Evolutionary conservation across 2,329 filamentous ascomycete genomes (phyloP), one percentile per base, ranked within the genome.

Genomic region (Helicocarpus griseus): DNA sequence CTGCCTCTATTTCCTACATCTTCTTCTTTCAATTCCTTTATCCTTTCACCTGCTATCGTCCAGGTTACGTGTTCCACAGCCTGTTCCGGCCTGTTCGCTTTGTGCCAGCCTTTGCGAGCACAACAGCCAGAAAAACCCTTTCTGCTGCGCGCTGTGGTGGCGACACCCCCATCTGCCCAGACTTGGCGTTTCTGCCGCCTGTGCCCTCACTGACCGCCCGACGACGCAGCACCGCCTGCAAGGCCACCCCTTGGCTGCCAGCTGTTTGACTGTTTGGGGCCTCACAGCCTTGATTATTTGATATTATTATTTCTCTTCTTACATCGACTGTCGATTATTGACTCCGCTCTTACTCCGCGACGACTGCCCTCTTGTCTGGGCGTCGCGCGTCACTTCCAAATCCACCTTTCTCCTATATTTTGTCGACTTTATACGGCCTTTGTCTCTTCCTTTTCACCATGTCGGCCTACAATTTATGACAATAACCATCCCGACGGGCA

Each of bases 381-480:
- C 24, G 19, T 24, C 21, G 44, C 29, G 28, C 44, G 6, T 33
- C 29, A 14, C 14, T 14, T 17, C 22, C 29, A n/a, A n/a, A n/a
- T 5, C 8, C 11, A 33, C 44, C 6, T 26, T 8, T 24, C 31
- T 7, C 29, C 28, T 24, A 47, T 14, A 8, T 26, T 19, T 22
- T 39, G 48, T 48, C 31, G 28, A 47, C 39, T n/a, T 48, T 21
- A 40, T 17, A 5, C 38, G 48, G 46, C 36, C 21, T 33, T 38
- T 31, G 11, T 31, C 8, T 31, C 48, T 22, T 43, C 19, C 38
- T 44, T 53, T 53, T 58, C 57, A 64, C 57, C 60, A 65, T 60
- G 62, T 66, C 67, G 61, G 58, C 56, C 57, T 67, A 54, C 58
- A 66, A 68, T 66, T 73, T 70, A 71, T 72, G 68, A 70, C 69